phyloP scores from a whole-genome alignment of 176 grass and related monocot species.

The Lolium rigidum region DNA sequence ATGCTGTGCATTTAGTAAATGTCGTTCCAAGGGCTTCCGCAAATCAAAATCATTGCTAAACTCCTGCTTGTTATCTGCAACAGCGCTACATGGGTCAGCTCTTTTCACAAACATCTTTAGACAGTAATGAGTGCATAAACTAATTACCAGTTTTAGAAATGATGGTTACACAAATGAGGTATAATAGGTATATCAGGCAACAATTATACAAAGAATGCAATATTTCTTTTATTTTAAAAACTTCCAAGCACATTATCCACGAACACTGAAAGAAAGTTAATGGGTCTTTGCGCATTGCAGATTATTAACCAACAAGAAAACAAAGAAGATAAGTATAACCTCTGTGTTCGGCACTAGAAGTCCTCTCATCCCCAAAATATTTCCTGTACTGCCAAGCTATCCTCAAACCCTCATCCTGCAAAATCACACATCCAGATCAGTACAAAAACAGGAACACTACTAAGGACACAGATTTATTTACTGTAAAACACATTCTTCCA shows the following conservation, averaged over 20 bases:
- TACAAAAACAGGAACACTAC: background rate
- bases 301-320: conserved; percentile 20
- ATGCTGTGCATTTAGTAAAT: conserved; percentile 62
- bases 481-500: background rate
- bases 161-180: conserved; percentile 6
- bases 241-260: background rate
- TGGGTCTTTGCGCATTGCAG: background rate
- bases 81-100: conserved; percentile 7
- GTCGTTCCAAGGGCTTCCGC: conserved; percentile 79
- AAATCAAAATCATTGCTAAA: conserved; percentile 96
- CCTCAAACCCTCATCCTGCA: conserved; percentile 83
- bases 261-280: background rate
- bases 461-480: background rate
- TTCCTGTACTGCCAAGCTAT: conserved; percentile 99
- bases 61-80: conserved; percentile 80
- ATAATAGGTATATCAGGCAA: conserved; percentile 1
- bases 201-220: background rate
- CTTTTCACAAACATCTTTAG: background rate
- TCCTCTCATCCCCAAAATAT: conserved; percentile 79
- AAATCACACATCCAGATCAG: conserved; percentile 18
- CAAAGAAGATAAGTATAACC: conserved; percentile 37
- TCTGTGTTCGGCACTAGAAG: conserved; percentile 48
- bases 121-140: background rate
- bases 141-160: background rate
- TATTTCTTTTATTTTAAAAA: background rate